Evolutionary conservation across 805 yeast genomes (phyloP), one percentile per base, ranked within the genome.

Genomic region (Sugiyamaella valdiviana): DNA sequence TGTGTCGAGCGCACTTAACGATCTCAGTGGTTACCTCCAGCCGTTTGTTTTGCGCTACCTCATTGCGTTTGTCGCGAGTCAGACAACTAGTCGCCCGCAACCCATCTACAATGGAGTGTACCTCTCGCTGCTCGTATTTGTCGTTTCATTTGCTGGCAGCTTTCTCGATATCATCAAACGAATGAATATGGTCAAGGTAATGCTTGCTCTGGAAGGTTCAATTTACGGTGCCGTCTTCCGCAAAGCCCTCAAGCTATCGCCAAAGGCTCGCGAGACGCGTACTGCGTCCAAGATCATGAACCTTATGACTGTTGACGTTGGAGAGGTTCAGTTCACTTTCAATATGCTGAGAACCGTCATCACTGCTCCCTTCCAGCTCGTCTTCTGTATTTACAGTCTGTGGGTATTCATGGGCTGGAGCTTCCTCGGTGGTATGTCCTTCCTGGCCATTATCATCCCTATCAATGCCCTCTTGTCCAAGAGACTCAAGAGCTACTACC

Each of bases 351-450:
- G 85, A 58, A 73, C 85, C 40, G 72, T 85, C 46, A 85, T 95
- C 90, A 87, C 95, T 1, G 96, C 95, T 47, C 96, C 96, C 2
- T 85, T 87, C 69, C 96, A 89, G 67, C 80, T 88, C 56, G 58
- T 75, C 26, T 67, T 88, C 49, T 88, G 95, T 71, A 72, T 89
- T 56, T 66, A 74, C 45, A 83, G 90, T 1, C 71, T 88, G 42
- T 78, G 87, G 63, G 17, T 32, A 6, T 41, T 46, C 19, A 29
- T 46, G 15, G 50, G 50, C 23, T 41, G 37, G 37, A 46, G 44
- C 21, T 46, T 46, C 26, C 32, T 46, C 14, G 45, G 40, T 6
- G 50, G 50, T 7, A 26, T 46, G 6, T 20, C 22, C 6, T 39
- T 36, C 15, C 36, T 46, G 24, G 12, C 15, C 19, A 15, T 46